A percentile compares a stretch with the other conserved stretches of the same genome.
These are phyloP conservation scores for Forsythia suspensa DNA, from an alignment of 257 asterid genomes.

Conservation along the genomic window DNA sequence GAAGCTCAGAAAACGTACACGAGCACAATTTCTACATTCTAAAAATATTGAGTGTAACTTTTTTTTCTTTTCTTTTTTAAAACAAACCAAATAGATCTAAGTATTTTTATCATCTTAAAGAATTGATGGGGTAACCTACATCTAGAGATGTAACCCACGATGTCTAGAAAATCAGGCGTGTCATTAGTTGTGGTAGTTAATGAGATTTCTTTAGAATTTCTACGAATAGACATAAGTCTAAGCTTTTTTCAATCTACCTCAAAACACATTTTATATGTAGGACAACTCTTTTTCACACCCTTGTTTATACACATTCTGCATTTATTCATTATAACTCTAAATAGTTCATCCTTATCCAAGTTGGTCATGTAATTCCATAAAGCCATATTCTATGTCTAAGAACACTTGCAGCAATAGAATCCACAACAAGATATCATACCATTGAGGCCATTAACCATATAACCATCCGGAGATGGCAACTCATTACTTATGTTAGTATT, in stretches of 20 bases:
- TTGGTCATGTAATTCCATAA: not conserved
- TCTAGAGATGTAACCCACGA: not conserved
- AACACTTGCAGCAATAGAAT: not conserved
- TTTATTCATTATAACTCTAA: not conserved
- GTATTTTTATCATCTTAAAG: not conserved
- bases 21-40: not conserved
- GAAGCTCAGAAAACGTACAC: not conserved
- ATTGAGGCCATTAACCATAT: constrained; percentile 2
- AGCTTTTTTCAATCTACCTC: not conserved
- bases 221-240: not conserved
- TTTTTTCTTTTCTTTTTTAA: not conserved
- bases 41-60: not conserved
- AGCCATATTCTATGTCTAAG: not conserved
- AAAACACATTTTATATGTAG: not conserved
- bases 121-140: not conserved
- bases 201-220: not conserved
- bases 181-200: not conserved
- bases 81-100: not conserved
- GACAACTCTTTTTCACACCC: not conserved
- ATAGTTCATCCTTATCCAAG: not conserved
- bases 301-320: not conserved
- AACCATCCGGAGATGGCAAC: not conserved
- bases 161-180: not conserved
- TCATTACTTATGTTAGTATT: too few relatives aligned
- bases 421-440: not conserved